A percentile compares a stretch with the other conserved stretches of the same genome.
Evolutionary conservation across 129 eudicot genomes (phyloP).

Genomic region (Arctium minus): DNA sequence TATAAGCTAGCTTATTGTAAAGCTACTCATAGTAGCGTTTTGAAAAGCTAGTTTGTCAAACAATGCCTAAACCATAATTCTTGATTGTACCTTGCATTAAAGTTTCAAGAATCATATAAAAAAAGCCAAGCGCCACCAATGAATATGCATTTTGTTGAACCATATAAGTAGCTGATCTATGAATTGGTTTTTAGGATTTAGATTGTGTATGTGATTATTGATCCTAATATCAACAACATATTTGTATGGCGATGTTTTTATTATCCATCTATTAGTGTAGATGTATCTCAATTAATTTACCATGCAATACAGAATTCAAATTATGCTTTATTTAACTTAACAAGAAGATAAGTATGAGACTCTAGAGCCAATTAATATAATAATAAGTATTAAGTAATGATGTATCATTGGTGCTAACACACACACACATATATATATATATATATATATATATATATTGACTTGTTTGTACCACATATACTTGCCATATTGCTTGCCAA

Average conservation of each 20-base stretch:
- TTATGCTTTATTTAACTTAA: background rate
- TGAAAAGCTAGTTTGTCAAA: too few species aligned
- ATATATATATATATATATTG: background rate
- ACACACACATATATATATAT: too few species aligned
- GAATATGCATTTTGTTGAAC: background rate
- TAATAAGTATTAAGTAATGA: background rate
- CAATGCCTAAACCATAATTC: background rate
- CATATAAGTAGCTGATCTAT: background rate
- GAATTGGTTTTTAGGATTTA: background rate
- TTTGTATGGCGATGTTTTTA: too few species aligned
- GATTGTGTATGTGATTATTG: background rate
- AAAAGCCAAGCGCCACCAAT: background rate
- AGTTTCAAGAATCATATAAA: background rate
- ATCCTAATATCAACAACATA: background rate
- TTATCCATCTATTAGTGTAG: too few species aligned
- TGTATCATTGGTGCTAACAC: slow-evolving; percentile 5
- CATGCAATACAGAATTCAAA: background rate
- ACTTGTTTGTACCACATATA: slow-evolving; percentile 14
- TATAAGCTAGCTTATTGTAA: too few species aligned
- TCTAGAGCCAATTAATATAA: background rate
- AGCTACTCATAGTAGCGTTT: too few species aligned
- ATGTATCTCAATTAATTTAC: too few species aligned
- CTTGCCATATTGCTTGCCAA: slow-evolving; percentile 3
- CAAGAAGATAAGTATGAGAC: background rate
- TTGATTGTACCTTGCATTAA: background rate